Evolutionary conservation across 352 stramenopile genomes (phyloP).

Genomic region (Globisporangium cystogenes): DNA sequence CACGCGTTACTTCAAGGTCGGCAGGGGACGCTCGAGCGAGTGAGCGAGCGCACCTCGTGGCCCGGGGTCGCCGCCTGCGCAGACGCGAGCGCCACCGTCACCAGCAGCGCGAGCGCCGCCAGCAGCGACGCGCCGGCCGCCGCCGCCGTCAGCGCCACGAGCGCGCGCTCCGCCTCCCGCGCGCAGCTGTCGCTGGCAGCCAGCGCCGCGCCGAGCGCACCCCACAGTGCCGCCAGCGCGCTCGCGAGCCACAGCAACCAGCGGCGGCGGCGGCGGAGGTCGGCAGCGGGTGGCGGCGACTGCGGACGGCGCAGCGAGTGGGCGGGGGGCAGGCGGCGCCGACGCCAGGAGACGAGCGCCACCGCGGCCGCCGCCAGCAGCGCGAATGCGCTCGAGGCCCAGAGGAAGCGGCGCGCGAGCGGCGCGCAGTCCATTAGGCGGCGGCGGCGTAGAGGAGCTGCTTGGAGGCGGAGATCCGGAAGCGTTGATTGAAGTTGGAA

Average conservation of each 20-base stretch:
- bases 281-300: too few species aligned
- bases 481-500: too few species aligned
- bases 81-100: background rate
- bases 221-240: background rate
- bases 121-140: slow-evolving; percentile 3
- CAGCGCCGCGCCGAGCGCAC: background rate
- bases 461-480: too few species aligned
- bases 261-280: background rate
- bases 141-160: slow-evolving; percentile 1
- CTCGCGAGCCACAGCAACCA: background rate
- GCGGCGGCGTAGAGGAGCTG: too few species aligned
- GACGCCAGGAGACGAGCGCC: background rate
- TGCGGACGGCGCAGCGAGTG: background rate
- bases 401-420: slow-evolving; percentile 1
- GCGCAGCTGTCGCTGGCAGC: background rate
- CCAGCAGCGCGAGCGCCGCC: background rate
- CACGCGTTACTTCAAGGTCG: background rate
- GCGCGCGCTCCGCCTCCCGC: background rate
- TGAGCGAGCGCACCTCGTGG: slow-evolving; percentile 15
- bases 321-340: background rate
- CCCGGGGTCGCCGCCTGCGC: background rate
- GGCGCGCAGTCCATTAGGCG: background rate
- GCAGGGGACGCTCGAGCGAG: background rate
- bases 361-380: background rate
- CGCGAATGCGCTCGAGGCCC: slow-evolving; percentile 1